Base-by-base conservation (phyloP, 345 rosid genomes). In the Eutrema yunnanense region DNA sequence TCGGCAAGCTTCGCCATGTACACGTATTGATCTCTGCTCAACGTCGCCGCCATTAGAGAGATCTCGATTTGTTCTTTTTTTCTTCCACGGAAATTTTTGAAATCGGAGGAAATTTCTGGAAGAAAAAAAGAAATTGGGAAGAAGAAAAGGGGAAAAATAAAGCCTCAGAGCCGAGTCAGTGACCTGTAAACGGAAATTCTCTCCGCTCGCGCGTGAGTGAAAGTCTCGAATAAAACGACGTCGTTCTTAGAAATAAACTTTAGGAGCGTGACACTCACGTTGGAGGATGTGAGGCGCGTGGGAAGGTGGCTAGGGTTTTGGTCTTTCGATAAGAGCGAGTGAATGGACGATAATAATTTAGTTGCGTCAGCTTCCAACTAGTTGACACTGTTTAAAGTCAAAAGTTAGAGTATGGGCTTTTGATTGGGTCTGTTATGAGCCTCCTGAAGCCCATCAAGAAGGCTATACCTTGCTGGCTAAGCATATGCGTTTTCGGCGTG, bases 1-100 rank as follows among this genome's bases (percentile, higher is more conserved):
- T 79, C 82, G 2, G 82, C 79, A 2, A 79, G 79, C 67, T 79
- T 79, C 49, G 82, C 82, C 80, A 79, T 71, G 77, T 79, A 79
- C 32, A 79, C 82, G 71, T 75, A 79, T 52, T 79, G 82, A 40
- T 79, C 82, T 62, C 82, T 79, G 77, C 41, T 79, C 42, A 79
- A 44, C 44, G 73, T 57, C 76, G 76, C 51, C 79, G 78, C 79
- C 79, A 72, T 75, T 46, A 63, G 64, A 65, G 69, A 43, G 75
- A 69, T 75, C 79, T 61, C 63, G 67, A 6, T 8, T 46, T 66
- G n/a, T 4, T 6, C 22, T 43, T 5, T 47, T 52, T 33, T 27
- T 27, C 13, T 54, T 16, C 43, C 13, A 9, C 38, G 64, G 47
- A 52, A 29, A 46, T 81, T 70, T 66, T 70, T 66, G 77, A 71